Conservation (phyloP, 2,329 filamentous ascomycete species). For the Dendrostoma leiphaemia region DNA sequence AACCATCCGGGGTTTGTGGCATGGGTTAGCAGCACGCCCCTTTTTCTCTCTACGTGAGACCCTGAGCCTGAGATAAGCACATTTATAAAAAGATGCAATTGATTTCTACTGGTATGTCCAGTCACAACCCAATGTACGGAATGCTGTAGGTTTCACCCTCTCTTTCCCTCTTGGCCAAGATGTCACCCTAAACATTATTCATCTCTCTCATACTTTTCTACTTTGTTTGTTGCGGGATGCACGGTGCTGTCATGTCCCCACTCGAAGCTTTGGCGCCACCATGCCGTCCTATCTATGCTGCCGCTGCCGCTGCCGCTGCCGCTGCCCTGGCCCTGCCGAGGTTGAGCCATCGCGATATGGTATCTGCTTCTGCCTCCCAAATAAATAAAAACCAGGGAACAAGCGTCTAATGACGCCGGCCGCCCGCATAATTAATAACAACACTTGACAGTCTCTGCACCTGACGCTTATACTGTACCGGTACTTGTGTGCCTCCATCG, state of each 20-base stretch:
- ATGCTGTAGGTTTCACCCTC: too few species aligned
- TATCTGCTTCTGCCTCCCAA: neutral
- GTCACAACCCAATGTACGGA: too few species aligned
- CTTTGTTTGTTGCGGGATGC: constrained; percentile 3
- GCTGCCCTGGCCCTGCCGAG: too few species aligned
- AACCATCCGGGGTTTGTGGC: neutral
- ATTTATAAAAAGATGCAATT: neutral
- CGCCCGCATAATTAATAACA: neutral
- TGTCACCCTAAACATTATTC: too few species aligned
- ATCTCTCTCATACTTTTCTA: too few species aligned
- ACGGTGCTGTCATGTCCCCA: constrained; percentile 18
- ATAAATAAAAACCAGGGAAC: constrained; percentile 7
- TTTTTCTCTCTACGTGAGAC: neutral
- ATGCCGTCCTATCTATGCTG: constrained; percentile 13
- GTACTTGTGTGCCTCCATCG: too few species aligned
- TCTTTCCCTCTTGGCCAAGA: neutral
- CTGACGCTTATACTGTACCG: constrained; percentile 7
- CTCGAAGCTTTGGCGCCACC: neutral
- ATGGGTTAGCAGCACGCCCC: neutral
- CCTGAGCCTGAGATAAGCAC: neutral
- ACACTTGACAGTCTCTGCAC: neutral
- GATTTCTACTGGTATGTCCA: too few species aligned
- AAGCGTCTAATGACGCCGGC: neutral
- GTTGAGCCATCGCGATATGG: neutral
- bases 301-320: too few species aligned